Conservation (phyloP, 106 monocot genomes). For the Acorus calamus region DNA sequence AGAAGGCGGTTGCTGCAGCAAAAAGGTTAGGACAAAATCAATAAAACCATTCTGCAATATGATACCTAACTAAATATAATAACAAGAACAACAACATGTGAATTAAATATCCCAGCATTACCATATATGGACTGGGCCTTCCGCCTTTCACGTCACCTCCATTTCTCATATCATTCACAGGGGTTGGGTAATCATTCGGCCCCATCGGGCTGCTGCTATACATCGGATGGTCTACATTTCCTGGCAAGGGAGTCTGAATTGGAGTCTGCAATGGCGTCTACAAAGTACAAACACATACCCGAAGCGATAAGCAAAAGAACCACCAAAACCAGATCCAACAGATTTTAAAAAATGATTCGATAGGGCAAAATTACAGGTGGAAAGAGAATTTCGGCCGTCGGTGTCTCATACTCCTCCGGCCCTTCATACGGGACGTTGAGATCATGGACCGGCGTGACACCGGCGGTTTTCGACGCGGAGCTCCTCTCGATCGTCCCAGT, state of each 20-base stretch:
- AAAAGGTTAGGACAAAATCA: background rate
- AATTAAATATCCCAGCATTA: constrained; percentile 5
- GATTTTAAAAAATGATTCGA: background rate
- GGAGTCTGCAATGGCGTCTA: constrained; percentile 93
- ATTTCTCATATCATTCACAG: constrained; percentile 52
- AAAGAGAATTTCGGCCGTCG: constrained; percentile 97
- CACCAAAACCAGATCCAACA: background rate
- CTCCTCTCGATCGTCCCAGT: constrained; percentile 47
- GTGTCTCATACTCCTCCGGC: constrained; percentile 96
- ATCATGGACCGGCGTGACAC: constrained; percentile 73
- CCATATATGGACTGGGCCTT: constrained; percentile 80
- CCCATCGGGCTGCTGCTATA: constrained; percentile 74
- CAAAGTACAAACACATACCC: background rate
- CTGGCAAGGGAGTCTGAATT: constrained; percentile 74
- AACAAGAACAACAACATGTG: background rate
- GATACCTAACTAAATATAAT: too few species aligned
- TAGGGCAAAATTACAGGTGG: constrained; percentile 50
- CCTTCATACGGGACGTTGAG: constrained; percentile 91
- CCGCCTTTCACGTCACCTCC: constrained; percentile 48
- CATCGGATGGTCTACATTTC: constrained; percentile 39
- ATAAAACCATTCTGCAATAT: background rate
- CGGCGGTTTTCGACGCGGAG: constrained; percentile 17
- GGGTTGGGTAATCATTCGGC: constrained; percentile 54
- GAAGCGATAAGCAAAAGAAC: background rate
- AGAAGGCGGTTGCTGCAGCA: constrained; percentile 77